Percentiles rank a stretch among this genome's conserved stretches.
phyloP scores from a whole-genome alignment of 2,329 filamentous ascomycete species.

The Microdochium trichocladiopsis region DNA sequence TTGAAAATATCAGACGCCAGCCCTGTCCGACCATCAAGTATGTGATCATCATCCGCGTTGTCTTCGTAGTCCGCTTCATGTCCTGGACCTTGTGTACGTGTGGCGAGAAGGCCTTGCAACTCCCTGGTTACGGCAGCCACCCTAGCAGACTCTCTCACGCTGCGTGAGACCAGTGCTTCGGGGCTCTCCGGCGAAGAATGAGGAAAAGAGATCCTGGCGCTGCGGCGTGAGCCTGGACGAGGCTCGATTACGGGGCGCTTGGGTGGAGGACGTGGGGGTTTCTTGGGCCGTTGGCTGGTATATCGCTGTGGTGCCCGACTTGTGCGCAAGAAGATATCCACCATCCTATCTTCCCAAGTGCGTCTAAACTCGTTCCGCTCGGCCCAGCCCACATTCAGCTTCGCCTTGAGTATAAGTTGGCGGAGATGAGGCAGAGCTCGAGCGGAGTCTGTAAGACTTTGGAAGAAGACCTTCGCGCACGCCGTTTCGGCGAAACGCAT shows the following conservation, averaged over 20 bases:
- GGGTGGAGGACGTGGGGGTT: neutral
- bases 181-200: neutral
- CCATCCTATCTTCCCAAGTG: slow-evolving; percentile 67
- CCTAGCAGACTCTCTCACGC: slow-evolving; percentile 6
- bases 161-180: neutral
- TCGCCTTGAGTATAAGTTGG: slow-evolving; percentile 65
- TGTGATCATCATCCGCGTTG: slow-evolving; percentile 20
- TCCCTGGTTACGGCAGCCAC: slow-evolving; percentile 10
- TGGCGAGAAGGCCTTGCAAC: slow-evolving; percentile 9
- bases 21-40: slow-evolving; percentile 6
- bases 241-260: neutral
- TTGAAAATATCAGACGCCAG: slow-evolving; percentile 1
- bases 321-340: slow-evolving; percentile 46
- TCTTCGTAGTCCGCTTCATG: slow-evolving; percentile 24
- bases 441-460: slow-evolving; percentile 69
- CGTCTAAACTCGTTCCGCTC: slow-evolving; percentile 73
- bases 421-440: slow-evolving; percentile 59
- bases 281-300: slow-evolving; percentile 27
- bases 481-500: slow-evolving; percentile 67
- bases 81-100: slow-evolving; percentile 10
- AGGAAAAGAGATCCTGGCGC: neutral
- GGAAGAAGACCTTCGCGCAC: slow-evolving; percentile 70
- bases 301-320: neutral
- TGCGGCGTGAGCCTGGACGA: neutral
- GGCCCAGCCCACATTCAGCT: slow-evolving; percentile 75